phyloP scores from a whole-genome alignment of 306 rosid genomes.

The Inga laurina region DNA sequence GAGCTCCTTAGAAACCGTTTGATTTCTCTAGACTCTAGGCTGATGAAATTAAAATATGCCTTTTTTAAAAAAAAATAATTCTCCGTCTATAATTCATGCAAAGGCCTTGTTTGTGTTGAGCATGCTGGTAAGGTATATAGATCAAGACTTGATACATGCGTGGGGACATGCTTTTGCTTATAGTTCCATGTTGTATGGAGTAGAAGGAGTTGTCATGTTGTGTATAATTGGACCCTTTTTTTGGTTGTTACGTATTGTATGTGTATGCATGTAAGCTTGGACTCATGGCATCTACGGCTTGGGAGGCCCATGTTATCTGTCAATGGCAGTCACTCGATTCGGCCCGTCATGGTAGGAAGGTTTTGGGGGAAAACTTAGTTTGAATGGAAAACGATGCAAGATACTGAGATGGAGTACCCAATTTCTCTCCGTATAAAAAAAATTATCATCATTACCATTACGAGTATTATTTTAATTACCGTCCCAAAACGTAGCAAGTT shows the following conservation, averaged over 20 bases:
- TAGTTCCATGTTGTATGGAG: neutral
- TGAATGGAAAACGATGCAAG: neutral
- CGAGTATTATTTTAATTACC: too few species aligned
- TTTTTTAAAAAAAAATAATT: neutral
- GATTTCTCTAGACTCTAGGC: constrained; percentile 10
- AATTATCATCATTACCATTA: too few species aligned
- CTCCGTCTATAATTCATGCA: neutral
- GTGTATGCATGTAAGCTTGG: neutral
- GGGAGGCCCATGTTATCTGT: neutral
- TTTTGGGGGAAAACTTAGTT: neutral
- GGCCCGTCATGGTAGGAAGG: too few species aligned
- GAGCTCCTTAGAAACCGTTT: constrained; percentile 19
- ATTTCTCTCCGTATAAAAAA: too few species aligned
- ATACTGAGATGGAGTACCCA: neutral
- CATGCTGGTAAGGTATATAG: neutral
- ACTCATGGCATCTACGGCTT: too few species aligned
- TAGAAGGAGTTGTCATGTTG: neutral
- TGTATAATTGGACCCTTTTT: neutral
- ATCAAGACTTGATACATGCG: neutral
- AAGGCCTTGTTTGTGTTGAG: neutral
- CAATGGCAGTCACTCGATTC: neutral
- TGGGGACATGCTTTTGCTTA: neutral
- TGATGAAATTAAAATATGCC: constrained; percentile 19
- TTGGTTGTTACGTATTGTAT: neutral
- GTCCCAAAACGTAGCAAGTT: neutral